Evolutionary conservation across 345 rosid genomes (phyloP), one percentile per base, ranked within the genome.

Genomic region (Atalantia buxifolia): DNA sequence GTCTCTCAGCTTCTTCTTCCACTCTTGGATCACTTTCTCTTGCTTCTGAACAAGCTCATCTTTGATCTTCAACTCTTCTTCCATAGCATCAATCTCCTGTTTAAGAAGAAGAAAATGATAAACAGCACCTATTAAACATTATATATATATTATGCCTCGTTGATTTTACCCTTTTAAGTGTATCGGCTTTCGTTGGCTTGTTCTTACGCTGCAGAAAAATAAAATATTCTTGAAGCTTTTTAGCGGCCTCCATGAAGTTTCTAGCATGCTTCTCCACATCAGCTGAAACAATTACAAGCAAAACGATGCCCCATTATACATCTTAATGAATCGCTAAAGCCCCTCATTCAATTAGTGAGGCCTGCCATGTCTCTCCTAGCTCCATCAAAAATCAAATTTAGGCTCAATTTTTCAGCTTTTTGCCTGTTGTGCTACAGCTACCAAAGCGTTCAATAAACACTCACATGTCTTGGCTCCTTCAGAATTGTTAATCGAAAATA

Each of bases 221-320:
- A 66, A 96, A 90, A 78, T 92, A 89, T 62, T 83, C 86, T 80
- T 92, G 97, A 72, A 96, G 95, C 88, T 89, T 91, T 81, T 94
- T 90, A 45, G 97, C 99, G 81, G 97, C 99, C 89, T 92, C 97
- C 98, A 94, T 96, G 84, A 96, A 96, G 61, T 91, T 95, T 82
- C 94, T 88, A 7, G 97, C 97, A 73, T 92, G 94, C 74, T 92
- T 89, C 88, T 92, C 98, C 57, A 89, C 98, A 80, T 89, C 98
- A 84, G 89, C 97, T 91, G 80, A 55, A 83, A 4, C 33, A 63
- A 72, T 21, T 8, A 18, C 7, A 45, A 19, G 18, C 61, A 38
- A n/a, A 38, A 61, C 0, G 30, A 53, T 45, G 18, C 1, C 13
- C 1, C 50, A 45, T 45, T 12, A 45, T 4, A 13, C 18, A 45